Conservation (phyloP, 768 basidiomycete species). For the Mycena venus region DNA sequence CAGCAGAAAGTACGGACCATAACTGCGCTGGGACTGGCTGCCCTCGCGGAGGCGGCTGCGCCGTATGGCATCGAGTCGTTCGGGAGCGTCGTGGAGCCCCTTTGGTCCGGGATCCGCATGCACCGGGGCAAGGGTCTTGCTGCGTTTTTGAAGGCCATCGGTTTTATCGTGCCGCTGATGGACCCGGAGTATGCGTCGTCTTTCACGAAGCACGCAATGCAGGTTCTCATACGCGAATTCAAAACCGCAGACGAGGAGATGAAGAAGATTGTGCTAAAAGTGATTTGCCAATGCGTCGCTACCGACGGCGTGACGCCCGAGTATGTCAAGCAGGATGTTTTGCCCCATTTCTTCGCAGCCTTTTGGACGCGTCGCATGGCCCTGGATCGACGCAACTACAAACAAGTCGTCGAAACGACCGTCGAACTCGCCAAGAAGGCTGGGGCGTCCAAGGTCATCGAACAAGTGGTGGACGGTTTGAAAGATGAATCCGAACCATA, state of each 20-base stretch:
- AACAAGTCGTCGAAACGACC: constrained; percentile 97
- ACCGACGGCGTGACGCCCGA: constrained; percentile 96
- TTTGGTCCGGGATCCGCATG: constrained; percentile 93
- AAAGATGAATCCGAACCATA: constrained; percentile 93
- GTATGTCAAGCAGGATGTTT: constrained; percentile 96
- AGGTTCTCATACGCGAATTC: constrained; percentile 97
- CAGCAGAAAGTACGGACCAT: constrained; percentile 97
- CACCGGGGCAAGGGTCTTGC: constrained; percentile 95
- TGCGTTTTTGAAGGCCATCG: constrained; percentile 96
- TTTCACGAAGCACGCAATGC: constrained; percentile 98
- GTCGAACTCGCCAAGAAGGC: constrained; percentile 97
- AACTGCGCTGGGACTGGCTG: constrained; percentile 92
- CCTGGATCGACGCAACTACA: constrained; percentile 94
- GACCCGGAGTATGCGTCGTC: constrained; percentile 99
- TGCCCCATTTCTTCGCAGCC: constrained; percentile 98
- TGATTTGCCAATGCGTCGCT: constrained; percentile 97
- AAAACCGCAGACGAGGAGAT: constrained; percentile 99
- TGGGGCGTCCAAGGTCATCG: constrained; percentile 94
- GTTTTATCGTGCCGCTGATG: constrained; percentile 99
- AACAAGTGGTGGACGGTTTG: constrained; percentile 86
- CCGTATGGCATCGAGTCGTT: constrained; percentile 99
- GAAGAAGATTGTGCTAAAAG: constrained; percentile 99
- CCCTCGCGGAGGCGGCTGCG: constrained; percentile 95
- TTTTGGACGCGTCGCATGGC: constrained; percentile 99
- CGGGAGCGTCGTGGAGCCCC: constrained; percentile 93